Evolutionary conservation across 176 grass and related monocot genomes (phyloP).

Genomic region (Aegilops longissima): DNA sequence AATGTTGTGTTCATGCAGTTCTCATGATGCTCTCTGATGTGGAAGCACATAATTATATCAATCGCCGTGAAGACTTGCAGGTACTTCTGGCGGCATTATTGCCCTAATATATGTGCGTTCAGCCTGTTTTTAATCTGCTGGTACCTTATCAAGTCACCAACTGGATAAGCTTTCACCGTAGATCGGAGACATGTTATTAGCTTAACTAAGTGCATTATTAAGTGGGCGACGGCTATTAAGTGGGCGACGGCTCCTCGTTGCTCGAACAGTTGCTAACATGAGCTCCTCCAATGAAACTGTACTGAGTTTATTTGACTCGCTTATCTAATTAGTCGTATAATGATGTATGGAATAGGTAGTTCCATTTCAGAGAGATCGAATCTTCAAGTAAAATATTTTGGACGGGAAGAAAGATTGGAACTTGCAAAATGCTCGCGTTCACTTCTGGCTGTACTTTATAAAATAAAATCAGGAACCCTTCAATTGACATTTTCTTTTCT

Average conservation of each 20-base stretch:
- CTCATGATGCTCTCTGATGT: neutral
- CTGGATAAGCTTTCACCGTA: slow-evolving; percentile 33
- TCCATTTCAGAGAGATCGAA: neutral
- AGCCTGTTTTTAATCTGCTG: neutral
- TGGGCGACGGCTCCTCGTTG: neutral
- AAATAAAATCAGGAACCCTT: neutral
- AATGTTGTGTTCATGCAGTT: neutral
- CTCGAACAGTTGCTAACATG: neutral
- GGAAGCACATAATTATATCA: neutral
- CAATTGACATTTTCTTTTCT: too few relatives aligned
- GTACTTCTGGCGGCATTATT: slow-evolving; percentile 24
- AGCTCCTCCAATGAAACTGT: slow-evolving; percentile 7
- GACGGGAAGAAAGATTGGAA: neutral
- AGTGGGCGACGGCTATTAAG: neutral
- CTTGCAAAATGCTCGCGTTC: neutral
- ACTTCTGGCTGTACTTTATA: neutral
- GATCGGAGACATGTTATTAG: neutral
- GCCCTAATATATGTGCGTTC: slow-evolving; percentile 1
- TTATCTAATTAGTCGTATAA: neutral
- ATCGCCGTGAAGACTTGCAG: neutral
- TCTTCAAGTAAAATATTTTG: neutral
- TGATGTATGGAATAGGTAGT: neutral
- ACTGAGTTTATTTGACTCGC: slow-evolving; percentile 5
- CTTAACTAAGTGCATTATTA: neutral
- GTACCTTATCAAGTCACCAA: neutral